Base-by-base conservation (phyloP, 148 eudicot species). In the Hydrangea macrophylla region DNA sequence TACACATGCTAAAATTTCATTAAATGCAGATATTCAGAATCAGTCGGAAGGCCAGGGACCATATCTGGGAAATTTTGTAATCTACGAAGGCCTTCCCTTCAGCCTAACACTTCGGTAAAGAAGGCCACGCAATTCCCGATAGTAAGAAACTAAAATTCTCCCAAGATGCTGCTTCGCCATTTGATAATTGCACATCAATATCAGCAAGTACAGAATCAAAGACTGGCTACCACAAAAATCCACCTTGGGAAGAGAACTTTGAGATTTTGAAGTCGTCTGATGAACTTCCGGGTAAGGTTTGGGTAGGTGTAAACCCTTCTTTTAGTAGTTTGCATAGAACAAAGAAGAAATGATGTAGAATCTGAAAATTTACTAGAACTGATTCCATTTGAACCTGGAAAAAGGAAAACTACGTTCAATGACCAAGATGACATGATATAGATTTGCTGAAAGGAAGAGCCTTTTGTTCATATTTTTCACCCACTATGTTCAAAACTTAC, bases 341-440 rank as follows among this genome's bases (percentile, higher is more conserved):
- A 83, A 94, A 94, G 77, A 88, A 90, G 79, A 90, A 89, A 78
- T 94, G 95, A 80, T 94, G 98, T 73, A 90, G 69, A 57, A 75
- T 79, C 71, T 88, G 88, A 67, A 88, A 94, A 72, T 85, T 85
- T 50, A 69, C 74, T 50, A 86, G 79, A 68, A 88, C 88, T 18
- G 80, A 77, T 72, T 88, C 96, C 84, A 90, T 56, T 56, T 80
- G 89, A 76, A 87, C 91, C 98, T 90, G 90, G 57, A 64, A 62
- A 68, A 36, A 26, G 51, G 20, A 25, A 36, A 32, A 74, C 11
- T 72, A 59, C 58, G 50, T 23, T 60, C 36, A 51, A 17, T 59
- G 25, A 68, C 26, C 17, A 66, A 39, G 31, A 40, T 32, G 58
- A 25, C 0, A 55, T 6, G 53, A 8, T 17, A 5, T 17, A 42